Percentiles rank a stretch among this genome's conserved stretches.
These are phyloP conservation scores for Fabrea salina DNA, from an alignment of 169 alveolate genomes.

Conservation along the genomic window DNA sequence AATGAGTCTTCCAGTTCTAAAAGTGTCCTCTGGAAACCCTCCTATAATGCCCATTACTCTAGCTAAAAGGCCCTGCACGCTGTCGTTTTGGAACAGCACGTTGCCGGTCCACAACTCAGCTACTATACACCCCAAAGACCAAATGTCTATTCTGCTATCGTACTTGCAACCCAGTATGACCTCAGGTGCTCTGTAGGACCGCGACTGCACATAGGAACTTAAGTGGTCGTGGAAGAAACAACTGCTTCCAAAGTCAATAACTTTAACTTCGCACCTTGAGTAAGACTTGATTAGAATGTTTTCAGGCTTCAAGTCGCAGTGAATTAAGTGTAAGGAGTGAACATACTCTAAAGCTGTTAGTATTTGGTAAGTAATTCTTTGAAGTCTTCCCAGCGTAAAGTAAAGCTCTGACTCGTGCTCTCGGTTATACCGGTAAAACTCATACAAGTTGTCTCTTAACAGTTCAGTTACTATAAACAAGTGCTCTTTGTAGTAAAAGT, in stretches of 20 bases:
- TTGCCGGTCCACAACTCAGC: constrained; percentile 91
- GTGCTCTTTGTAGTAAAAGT: constrained; percentile 92
- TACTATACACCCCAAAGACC: constrained; percentile 97
- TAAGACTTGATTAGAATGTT: constrained; percentile 86
- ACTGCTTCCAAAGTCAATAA: constrained; percentile 96
- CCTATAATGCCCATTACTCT: constrained; percentile 87
- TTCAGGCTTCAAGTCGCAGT: constrained; percentile 95
- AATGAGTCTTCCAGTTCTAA: constrained; percentile 77
- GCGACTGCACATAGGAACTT: constrained; percentile 93
- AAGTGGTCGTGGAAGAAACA: constrained; percentile 92
- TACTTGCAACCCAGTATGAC: constrained; percentile 96
- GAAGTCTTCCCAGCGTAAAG: constrained; percentile 74
- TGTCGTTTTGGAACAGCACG: constrained; percentile 81
- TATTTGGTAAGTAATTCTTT: constrained; percentile 73
- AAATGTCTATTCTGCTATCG: constrained; percentile 96
- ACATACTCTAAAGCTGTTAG: constrained; percentile 72
- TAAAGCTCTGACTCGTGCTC: constrained; percentile 67
- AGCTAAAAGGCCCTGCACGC: constrained; percentile 79
- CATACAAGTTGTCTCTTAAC: constrained; percentile 87
- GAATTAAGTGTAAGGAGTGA: constrained; percentile 83
- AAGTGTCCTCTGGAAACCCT: constrained; percentile 85
- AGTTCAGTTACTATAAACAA: constrained; percentile 92
- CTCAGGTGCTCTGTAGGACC: constrained; percentile 98
- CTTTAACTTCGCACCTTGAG: constrained; percentile 83
- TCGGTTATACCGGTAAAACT: constrained; percentile 67